Conservation (phyloP, 2,329 filamentous ascomycete species). For the Talaromyces funiculosus region DNA sequence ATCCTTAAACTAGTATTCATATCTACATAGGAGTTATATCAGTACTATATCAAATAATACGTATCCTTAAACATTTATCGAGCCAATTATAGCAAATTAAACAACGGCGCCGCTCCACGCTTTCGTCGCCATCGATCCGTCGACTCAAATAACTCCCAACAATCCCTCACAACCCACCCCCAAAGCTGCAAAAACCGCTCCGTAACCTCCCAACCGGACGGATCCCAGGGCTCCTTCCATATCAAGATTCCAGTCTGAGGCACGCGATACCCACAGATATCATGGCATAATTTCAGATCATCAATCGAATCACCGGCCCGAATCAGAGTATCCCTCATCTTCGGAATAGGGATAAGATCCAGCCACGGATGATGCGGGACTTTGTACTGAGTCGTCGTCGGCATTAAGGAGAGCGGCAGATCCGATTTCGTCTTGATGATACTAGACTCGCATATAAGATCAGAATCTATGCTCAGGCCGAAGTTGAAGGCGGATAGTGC, state of each 20-base stretch:
- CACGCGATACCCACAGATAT: slow-evolving; percentile 16
- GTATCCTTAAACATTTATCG: background rate
- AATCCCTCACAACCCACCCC: slow-evolving; percentile 25
- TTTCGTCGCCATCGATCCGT: slow-evolving; percentile 26
- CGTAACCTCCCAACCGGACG: slow-evolving; percentile 24
- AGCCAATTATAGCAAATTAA: background rate
- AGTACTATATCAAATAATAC: background rate
- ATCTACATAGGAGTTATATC: background rate
- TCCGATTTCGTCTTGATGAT: background rate
- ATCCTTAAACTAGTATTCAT: background rate
- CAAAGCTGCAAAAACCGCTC: slow-evolving; percentile 22
- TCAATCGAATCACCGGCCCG: slow-evolving; percentile 16
- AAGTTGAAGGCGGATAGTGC: slow-evolving; percentile 8
- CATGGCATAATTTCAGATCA: slow-evolving; percentile 17
- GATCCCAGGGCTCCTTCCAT: slow-evolving; percentile 27
- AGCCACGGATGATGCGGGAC: slow-evolving; percentile 14
- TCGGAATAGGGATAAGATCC: slow-evolving; percentile 11
- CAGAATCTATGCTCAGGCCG: background rate
- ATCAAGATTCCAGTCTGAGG: slow-evolving; percentile 19
- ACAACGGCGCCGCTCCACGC: slow-evolving; percentile 22
- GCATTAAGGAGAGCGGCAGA: slow-evolving; percentile 8
- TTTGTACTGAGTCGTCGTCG: slow-evolving; percentile 7
- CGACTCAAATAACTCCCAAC: slow-evolving; percentile 20
- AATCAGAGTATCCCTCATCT: slow-evolving; percentile 15
- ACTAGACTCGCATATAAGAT: background rate